Base-by-base conservation (phyloP, 305 asterid species). In the Fraxinus ornus region DNA sequence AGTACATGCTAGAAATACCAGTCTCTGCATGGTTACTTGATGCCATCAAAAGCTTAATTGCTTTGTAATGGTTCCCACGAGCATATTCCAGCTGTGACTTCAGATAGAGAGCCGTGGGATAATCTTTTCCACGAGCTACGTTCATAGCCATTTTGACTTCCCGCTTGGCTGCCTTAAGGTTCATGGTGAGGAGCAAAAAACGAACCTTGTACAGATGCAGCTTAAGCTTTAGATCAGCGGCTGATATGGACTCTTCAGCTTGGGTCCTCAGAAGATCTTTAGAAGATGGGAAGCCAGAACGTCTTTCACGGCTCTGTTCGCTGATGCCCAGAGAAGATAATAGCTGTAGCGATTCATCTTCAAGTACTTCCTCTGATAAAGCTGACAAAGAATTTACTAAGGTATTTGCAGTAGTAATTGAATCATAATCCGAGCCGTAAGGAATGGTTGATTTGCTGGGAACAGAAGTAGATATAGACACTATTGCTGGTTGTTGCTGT, bases 81-180 rank as follows among this genome's bases (percentile, higher is more conserved):
- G 97, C 93, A 85, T 93, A 94, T 88, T 96, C 99, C 82, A 94
- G 97, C 86, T 93, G 98, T 8, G 98, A 93, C 88, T 96, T 96
- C 90, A 96, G 81, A 85, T 92, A 94, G 62, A 96, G 95, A 75
- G 98, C 98, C 88, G 87, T 76, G 47, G 94, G 87, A 83, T 94
- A 86, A 83, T 96, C 98, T 85, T 91, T 92, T 19, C 94, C 98
- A 49, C 92, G 97, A 21, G 95, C 97, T 71, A 93, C 79, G 86
- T 92, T 96, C 98, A 93, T 93, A 26, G 95, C 98, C 94, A 93
- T 87, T 93, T 96, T 96, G 76, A 91, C 95, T 86, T 93, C 98
- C 78, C 98, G 98, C 84, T 94, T 96, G 39, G 99, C 98, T 84
- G 95, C 95, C 89, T 93, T 94, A 32, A 91, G 93, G 84, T 96